Evolutionary conservation across 2,329 filamentous ascomycete species (phyloP).

Genomic region (Hymenoscyphus linearis): DNA sequence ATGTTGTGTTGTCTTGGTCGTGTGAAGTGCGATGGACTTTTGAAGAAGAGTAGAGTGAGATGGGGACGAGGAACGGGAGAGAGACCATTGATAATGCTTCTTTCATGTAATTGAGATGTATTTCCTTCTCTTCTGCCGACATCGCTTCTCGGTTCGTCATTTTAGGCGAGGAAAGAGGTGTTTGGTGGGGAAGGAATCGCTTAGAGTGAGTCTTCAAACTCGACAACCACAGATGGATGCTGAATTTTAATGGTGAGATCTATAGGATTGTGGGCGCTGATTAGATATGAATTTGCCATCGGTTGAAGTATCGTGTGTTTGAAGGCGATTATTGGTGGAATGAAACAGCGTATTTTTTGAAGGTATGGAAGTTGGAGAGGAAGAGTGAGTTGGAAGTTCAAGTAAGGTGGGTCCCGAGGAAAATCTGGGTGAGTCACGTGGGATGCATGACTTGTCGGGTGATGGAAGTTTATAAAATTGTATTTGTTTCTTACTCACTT

Average conservation of each 20-base stretch:
- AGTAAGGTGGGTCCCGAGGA: neutral
- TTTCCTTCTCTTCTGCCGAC: neutral
- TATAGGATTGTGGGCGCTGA: neutral
- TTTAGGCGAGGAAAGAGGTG: neutral
- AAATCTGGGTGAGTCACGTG: neutral
- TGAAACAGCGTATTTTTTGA: neutral
- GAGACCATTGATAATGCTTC: conserved; percentile 45
- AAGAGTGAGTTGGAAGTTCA: neutral
- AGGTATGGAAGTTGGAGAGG: neutral
- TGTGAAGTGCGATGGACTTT: neutral
- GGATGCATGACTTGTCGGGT: neutral
- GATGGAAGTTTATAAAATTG: too few species aligned
- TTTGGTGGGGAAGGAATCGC: neutral
- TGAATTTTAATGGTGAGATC: neutral
- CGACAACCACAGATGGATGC: neutral
- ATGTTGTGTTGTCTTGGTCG: neutral
- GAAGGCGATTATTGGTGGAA: neutral
- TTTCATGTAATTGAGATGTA: conserved; percentile 2
- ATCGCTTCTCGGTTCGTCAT: neutral
- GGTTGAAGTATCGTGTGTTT: neutral
- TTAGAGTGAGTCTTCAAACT: neutral
- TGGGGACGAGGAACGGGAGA: conserved; percentile 30
- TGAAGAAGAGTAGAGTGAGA: conserved; percentile 1
- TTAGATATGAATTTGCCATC: neutral
- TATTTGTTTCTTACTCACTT: too few species aligned